phyloP scores from a whole-genome alignment of 2,329 filamentous ascomycete genomes.

The Fusarium pininemorale region DNA sequence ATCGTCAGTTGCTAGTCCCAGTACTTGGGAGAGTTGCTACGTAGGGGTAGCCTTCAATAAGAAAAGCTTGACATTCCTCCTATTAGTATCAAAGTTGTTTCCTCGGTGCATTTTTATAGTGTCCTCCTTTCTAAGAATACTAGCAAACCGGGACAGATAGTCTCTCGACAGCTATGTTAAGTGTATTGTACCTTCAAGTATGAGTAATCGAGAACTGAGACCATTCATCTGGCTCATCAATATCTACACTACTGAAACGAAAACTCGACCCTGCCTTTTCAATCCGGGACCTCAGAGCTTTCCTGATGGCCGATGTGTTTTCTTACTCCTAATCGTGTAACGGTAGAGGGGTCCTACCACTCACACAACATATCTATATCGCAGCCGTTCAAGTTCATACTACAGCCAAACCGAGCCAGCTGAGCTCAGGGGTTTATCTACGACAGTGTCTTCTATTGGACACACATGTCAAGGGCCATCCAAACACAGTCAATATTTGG shows the following conservation, averaged over 20 bases:
- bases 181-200: background rate
- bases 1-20: background rate
- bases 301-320: background rate
- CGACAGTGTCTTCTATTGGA: background rate
- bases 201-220: background rate
- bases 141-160: background rate
- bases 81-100: background rate
- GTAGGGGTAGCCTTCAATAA: background rate
- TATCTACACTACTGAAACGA: background rate
- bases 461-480: background rate
- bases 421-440: background rate
- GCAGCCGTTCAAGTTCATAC: background rate
- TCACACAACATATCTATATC: background rate
- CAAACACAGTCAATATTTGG: background rate
- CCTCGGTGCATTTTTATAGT: background rate
- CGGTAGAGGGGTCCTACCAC: background rate
- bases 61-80: background rate
- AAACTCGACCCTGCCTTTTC: background rate
- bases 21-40: background rate
- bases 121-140: background rate
- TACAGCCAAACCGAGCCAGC: background rate
- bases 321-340: background rate
- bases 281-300: background rate
- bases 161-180: background rate
- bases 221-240: background rate